Conservation (phyloP, 352 stramenopile species). For the Saprolegnia diclina region DNA sequence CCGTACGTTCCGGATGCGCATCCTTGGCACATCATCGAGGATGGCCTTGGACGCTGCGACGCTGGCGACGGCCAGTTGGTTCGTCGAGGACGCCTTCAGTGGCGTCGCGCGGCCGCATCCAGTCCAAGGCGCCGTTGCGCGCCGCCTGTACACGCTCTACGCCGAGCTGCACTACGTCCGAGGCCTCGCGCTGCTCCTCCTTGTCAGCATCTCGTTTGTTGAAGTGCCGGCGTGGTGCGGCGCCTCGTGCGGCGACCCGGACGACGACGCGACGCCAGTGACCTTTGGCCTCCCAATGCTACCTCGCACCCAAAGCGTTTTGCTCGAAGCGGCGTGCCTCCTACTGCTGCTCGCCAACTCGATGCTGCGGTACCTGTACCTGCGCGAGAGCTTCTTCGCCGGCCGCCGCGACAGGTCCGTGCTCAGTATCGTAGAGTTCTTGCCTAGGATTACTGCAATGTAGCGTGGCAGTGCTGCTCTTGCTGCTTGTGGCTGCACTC, state of each 20-base stretch:
- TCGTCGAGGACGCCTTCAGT: background rate
- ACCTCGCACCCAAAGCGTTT: constrained; percentile 28
- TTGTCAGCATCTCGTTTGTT: constrained; percentile 45
- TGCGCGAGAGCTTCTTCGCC: constrained; percentile 42
- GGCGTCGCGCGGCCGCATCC: background rate
- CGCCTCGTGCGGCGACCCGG: constrained; percentile 23
- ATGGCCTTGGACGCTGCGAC: background rate
- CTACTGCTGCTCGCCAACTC: constrained; percentile 38
- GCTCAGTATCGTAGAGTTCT: no score
- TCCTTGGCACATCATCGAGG: background rate
- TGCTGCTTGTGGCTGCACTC: background rate
- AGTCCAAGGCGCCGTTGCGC: no score
- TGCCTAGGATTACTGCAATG: no score
- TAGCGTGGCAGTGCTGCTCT: background rate
- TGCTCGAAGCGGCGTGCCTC: constrained; percentile 42
- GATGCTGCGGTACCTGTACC: constrained; percentile 48
- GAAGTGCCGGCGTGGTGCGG: constrained; percentile 52
- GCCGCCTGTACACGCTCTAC: constrained; percentile 28
- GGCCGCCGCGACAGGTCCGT: constrained; percentile 7
- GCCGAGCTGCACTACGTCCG: constrained; percentile 40
- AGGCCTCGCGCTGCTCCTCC: constrained; percentile 38
- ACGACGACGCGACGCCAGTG: constrained; percentile 31
- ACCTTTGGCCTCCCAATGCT: constrained; percentile 43
- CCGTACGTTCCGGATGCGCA: no score
- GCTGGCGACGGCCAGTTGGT: background rate